phyloP scores from a whole-genome alignment of 2,329 filamentous ascomycete genomes.

The Fusarium hostae region DNA sequence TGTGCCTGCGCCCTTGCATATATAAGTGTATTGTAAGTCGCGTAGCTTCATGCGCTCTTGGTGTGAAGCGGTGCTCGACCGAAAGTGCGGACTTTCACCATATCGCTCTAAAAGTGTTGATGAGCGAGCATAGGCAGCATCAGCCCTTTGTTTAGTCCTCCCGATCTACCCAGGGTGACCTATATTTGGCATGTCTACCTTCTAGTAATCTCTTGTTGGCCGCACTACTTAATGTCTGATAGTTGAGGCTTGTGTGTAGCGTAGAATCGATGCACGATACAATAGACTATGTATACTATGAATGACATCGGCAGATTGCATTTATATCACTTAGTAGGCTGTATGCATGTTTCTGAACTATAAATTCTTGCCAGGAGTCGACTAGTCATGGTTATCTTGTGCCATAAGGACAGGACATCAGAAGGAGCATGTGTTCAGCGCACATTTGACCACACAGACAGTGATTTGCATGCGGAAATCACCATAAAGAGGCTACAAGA shows the following conservation, averaged over 20 bases:
- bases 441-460: too few species aligned
- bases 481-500: too few species aligned
- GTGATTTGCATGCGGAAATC: too few species aligned
- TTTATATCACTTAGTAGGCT: not conserved
- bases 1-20: not conserved
- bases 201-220: constrained; percentile 10
- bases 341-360: not conserved
- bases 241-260: constrained; percentile 5
- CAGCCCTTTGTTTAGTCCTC: not conserved
- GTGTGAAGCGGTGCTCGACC: not conserved
- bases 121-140: constrained; percentile 3
- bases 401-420: too few species aligned
- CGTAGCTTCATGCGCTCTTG: constrained; percentile 3
- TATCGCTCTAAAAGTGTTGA: not conserved
- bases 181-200: constrained; percentile 24
- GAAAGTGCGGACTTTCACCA: not conserved
- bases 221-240: constrained; percentile 8
- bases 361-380: not conserved
- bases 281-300: not conserved
- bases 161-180: constrained; percentile 1
- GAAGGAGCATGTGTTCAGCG: not conserved
- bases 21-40: constrained; percentile 8
- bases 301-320: not conserved
- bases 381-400: not conserved
- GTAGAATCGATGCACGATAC: not conserved